Evolutionary conservation across 495 filamentous ascomycete genomes (phyloP).

Genomic region (Penicillium soppii): DNA sequence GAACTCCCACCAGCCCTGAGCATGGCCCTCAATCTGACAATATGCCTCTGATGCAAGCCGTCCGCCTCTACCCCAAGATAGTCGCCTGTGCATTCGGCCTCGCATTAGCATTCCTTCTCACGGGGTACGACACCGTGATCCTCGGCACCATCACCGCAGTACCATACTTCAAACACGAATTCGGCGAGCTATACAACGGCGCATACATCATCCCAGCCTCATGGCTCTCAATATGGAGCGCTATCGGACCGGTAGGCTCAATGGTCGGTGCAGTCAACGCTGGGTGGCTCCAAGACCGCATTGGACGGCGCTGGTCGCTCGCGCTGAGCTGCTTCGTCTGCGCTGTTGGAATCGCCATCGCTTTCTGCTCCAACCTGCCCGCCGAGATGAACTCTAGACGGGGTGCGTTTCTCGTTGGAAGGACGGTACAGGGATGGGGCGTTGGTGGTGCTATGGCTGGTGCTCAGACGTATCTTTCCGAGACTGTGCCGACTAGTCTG

Average conservation of each 20-base stretch:
- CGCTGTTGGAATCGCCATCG: conserved; percentile 35
- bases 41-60: conserved; percentile 5
- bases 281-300: conserved; percentile 40
- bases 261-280: conserved; percentile 35
- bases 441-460: conserved; percentile 41
- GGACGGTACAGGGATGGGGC: conserved; percentile 36
- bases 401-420: conserved; percentile 26
- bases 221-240: conserved; percentile 47
- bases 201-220: conserved; percentile 44
- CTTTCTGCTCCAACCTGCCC: conserved; percentile 28
- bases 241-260: conserved; percentile 37
- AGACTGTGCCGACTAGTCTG: conserved; percentile 37
- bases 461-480: conserved; percentile 46
- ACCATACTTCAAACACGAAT: conserved; percentile 39
- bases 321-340: conserved; percentile 33
- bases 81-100: conserved; percentile 27
- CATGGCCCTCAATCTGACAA: neutral
- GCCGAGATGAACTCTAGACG: conserved; percentile 23
- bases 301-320: conserved; percentile 38
- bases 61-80: conserved; percentile 21
- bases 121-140: conserved; percentile 46
- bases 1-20: neutral
- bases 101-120: conserved; percentile 32
- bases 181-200: conserved; percentile 28
- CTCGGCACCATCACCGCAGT: conserved; percentile 45